These are phyloP conservation scores for Pachyrhizus erosus DNA, from an alignment of 306 rosid species.

Conservation along the genomic window DNA sequence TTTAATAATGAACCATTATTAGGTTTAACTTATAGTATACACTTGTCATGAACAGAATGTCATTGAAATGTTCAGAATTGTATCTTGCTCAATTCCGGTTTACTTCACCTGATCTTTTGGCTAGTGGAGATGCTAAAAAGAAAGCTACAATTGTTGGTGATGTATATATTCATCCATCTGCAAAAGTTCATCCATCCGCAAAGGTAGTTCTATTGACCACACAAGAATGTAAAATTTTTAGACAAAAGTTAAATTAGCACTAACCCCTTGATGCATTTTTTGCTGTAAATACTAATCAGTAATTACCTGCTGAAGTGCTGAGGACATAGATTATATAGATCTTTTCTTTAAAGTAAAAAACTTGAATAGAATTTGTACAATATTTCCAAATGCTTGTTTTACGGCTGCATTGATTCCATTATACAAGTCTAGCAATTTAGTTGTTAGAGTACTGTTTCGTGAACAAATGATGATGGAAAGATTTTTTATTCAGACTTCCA, in stretches of 20 bases:
- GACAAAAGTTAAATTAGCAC: neutral
- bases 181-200: slow-evolving; percentile 93
- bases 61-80: slow-evolving; percentile 89
- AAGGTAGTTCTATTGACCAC: slow-evolving; percentile 62
- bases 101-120: slow-evolving; percentile 74
- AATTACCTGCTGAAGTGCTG: neutral
- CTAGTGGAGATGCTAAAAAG: slow-evolving; percentile 72
- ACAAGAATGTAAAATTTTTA: slow-evolving; percentile 24
- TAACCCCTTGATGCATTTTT: slow-evolving; percentile 15
- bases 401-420: neutral
- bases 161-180: slow-evolving; percentile 93
- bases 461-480: neutral
- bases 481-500: slow-evolving; percentile 2
- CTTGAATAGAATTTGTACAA: neutral
- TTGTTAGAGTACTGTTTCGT: slow-evolving; percentile 1
- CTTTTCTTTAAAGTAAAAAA: neutral
- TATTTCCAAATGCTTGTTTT: neutral
- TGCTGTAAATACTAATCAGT: neutral
- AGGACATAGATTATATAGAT: neutral
- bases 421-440: neutral
- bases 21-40: slow-evolving; percentile 27
- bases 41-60: slow-evolving; percentile 66
- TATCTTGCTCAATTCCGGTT: slow-evolving; percentile 83
- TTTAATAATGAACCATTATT: neutral
- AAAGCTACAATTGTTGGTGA: slow-evolving; percentile 72